Evolutionary conservation across 169 alveolate genomes (phyloP), one percentile per base, ranked within the genome.

Genomic region (Perkinsus olseni): DNA sequence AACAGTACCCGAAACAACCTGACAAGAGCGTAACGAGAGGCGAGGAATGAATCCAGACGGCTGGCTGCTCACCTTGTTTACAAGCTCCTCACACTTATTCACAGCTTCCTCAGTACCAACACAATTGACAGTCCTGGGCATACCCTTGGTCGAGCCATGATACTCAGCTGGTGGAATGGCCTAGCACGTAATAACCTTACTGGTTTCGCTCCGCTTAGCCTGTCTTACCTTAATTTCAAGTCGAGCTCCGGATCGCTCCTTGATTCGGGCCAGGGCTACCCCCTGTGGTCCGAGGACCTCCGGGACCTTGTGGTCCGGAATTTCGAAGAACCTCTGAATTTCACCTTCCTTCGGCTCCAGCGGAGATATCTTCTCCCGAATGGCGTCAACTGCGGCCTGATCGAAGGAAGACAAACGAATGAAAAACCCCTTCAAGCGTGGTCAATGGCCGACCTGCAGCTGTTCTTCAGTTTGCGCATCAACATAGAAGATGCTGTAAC

Each of bases 301-400:
- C 82, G 82, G 82, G 82, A 62, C 82, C 31, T 62, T 62, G 82
- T 62, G 82, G 82, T 62, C 82, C 34, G 82, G 82, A 62, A 62
- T 62, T 28, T 62, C 82, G 31, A 62, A 62, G 82, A 62, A 62
- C 31, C 17, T 62, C 17, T 62, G 82, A 24, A 62, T 62, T 24
- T 62, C 82, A 4, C 82, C 82, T 62, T 62, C 37, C 82, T 62
- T 62, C 13, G 82, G 82, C 82, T 62, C 82, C 13, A 62, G 34
- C 31, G 82, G 82, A 3, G 82, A 62, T 62, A 62, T 24, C 82
- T 62, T 62, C 82, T 62, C 82, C 34, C 82, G 82, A 62, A 62
- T 28, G 28, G 82, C 82, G 31, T 62, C 82, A 13, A 62, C 82
- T 62, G 82, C 82, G 82, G 82, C 82, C 82, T 62, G 31, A 0